Conservation (phyloP, 495 filamentous ascomycete genomes). For the Tuber calosporum region DNA sequence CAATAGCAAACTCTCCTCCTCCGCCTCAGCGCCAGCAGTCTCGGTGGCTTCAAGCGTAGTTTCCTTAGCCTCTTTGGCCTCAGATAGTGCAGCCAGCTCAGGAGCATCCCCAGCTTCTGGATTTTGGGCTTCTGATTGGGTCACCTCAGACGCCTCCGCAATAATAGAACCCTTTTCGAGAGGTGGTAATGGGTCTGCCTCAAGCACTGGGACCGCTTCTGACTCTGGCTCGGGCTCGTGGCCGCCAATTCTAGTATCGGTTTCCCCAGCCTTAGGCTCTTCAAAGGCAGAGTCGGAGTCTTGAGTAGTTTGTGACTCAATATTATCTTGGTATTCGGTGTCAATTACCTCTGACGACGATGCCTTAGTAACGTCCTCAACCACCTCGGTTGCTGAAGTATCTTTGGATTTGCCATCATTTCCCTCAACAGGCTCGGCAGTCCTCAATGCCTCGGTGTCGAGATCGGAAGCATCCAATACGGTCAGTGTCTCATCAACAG, state of each 20-base stretch:
- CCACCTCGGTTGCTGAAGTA: constrained; percentile 12
- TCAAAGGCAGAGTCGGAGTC: constrained; percentile 1
- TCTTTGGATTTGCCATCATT: constrained; percentile 7
- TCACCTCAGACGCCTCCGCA: neutral
- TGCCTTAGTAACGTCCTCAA: constrained; percentile 2
- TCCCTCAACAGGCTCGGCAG: constrained; percentile 47
- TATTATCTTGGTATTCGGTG: neutral
- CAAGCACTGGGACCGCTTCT: neutral
- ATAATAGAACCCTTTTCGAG: neutral
- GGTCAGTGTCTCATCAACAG: neutral
- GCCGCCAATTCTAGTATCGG: too few relatives aligned
- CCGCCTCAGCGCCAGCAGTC: neutral
- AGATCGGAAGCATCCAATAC: constrained; percentile 10
- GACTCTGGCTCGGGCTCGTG: neutral
- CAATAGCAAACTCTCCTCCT: constrained; percentile 1
- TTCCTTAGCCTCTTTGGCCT: constrained; percentile 11
- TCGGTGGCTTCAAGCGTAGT: neutral
- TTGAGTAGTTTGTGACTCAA: neutral
- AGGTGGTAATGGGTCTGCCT: neutral
- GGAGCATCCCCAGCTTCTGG: constrained; percentile 44
- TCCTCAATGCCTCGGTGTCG: constrained; percentile 46
- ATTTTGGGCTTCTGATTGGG: constrained; percentile 41
- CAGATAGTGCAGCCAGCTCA: constrained; percentile 42
- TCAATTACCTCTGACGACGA: constrained; percentile 8
- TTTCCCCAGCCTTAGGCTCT: constrained; percentile 23